Evolutionary conservation across 2,329 filamentous ascomycete genomes (phyloP).

Genomic region (Penicillium sp.): DNA sequence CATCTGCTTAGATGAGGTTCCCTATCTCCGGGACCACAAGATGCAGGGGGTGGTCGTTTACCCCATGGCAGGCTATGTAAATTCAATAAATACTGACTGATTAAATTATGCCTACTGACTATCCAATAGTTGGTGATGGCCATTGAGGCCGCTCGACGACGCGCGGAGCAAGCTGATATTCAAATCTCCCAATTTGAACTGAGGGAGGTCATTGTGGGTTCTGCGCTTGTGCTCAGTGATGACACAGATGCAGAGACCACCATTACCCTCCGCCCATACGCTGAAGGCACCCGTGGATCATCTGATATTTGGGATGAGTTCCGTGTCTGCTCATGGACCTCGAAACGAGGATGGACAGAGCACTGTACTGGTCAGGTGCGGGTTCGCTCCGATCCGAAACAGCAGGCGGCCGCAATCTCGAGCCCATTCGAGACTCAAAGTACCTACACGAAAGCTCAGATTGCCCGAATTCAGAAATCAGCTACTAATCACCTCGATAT

Average conservation of each 20-base stretch:
- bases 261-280: constrained; percentile 42
- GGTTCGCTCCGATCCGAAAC: constrained; percentile 17
- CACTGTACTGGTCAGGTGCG: constrained; percentile 31
- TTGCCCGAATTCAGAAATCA: constrained; percentile 8
- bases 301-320: constrained; percentile 30
- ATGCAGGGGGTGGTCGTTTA: constrained; percentile 33
- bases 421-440: constrained; percentile 14
- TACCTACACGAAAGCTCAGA: constrained; percentile 12
- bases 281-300: constrained; percentile 41
- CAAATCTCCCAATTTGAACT: constrained; percentile 47
- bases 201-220: constrained; percentile 48
- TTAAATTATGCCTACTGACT: not conserved
- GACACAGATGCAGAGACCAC: constrained; percentile 51
- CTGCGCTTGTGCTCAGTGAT: constrained; percentile 50
- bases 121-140: constrained; percentile 28
- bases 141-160: constrained; percentile 34
- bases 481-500: constrained; percentile 30
- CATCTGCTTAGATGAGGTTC: constrained; percentile 23
- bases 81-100: not conserved
- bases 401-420: constrained; percentile 15
- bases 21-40: constrained; percentile 31
- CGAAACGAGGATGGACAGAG: constrained; percentile 27
- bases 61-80: constrained; percentile 27
- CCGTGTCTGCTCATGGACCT: constrained; percentile 27
- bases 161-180: constrained; percentile 25